Evolutionary conservation across 2,329 filamentous ascomycete genomes (phyloP), one percentile per base, ranked within the genome.

Genomic region (Metarhizium humberi): DNA sequence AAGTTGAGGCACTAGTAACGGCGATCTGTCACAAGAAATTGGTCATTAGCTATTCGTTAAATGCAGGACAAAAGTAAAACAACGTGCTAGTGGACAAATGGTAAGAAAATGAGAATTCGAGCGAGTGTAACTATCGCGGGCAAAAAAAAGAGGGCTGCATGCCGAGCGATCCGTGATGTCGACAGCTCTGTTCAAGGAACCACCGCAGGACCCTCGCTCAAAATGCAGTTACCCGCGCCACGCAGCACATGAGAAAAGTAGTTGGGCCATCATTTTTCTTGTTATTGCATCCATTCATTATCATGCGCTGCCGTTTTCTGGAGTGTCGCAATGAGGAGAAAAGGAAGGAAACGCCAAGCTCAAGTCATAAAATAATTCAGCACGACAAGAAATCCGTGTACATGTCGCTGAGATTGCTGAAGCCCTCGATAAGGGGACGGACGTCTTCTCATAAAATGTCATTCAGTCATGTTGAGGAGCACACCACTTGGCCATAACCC

Each of bases 11-110:
- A 50, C 32, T 54, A 62, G 58, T 61, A 58, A 48, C 61, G 61
- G 47, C 61, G 58, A 57, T 61, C 61, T 62, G 55, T 58, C 54
- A 58, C 57, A 55, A 51, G 50, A 30, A 18, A 20, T 40, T 52
- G 16, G 36, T 59, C 52, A 56, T 55, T 59, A 51, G 52, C 58
- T 51, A 59, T 58, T 55, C 16, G 13, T 47, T 51, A 29, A 20
- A 42, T 45, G 36, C 25, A 50, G 13, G 25, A 47, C 14, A 16
- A 14, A 46, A 50, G 32, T 45, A 25, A 34, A 16, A 50, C 32
- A 13, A 50, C 2, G 20, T 52, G 16, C 40, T 42, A 36, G 18
- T 47, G 40, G 32, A 40, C 7, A 6, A 34, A 42, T 29, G 45
- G 34, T 49, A 40, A 47, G 30, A 47, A 32, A 36, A 29, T 25